Percentiles rank a stretch among this genome's conserved stretches.
Evolutionary conservation across 176 grass and related monocot species (phyloP).

Genomic region (Avena atlantica): DNA sequence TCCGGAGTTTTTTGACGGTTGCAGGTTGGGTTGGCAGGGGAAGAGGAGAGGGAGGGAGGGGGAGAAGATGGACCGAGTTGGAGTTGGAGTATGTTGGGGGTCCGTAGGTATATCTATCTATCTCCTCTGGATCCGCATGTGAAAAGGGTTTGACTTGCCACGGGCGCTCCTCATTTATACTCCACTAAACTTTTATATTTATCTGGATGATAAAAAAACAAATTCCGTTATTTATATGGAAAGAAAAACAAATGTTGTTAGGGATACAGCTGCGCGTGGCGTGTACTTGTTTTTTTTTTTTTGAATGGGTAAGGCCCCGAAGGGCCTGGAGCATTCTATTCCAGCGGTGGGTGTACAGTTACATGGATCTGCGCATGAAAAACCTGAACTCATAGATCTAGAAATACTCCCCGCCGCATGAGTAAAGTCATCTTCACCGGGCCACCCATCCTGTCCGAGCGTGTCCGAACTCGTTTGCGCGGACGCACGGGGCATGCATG

Average conservation of each 20-base stretch:
- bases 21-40: not conserved
- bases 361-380: too few species aligned
- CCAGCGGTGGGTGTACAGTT: too few species aligned
- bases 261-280: not conserved
- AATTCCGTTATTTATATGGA: not conserved
- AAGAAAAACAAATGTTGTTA: not conserved
- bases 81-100: not conserved
- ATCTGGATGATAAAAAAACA: too few species aligned
- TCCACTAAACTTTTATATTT: too few species aligned
- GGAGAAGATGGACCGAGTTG: not conserved
- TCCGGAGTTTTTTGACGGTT: conserved; percentile 16
- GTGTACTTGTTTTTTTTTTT: not conserved
- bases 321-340: too few species aligned
- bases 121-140: not conserved
- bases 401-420: too few species aligned
- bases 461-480: too few species aligned
- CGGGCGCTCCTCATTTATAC: not conserved
- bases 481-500: too few species aligned
- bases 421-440: too few species aligned
- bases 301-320: too few species aligned
- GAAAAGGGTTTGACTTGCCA: not conserved
- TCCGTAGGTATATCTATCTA: not conserved
- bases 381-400: too few species aligned
- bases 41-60: not conserved
- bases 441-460: too few species aligned